Base-by-base conservation (phyloP, 495 filamentous ascomycete species). In the Aspergillus kassunensis region DNA sequence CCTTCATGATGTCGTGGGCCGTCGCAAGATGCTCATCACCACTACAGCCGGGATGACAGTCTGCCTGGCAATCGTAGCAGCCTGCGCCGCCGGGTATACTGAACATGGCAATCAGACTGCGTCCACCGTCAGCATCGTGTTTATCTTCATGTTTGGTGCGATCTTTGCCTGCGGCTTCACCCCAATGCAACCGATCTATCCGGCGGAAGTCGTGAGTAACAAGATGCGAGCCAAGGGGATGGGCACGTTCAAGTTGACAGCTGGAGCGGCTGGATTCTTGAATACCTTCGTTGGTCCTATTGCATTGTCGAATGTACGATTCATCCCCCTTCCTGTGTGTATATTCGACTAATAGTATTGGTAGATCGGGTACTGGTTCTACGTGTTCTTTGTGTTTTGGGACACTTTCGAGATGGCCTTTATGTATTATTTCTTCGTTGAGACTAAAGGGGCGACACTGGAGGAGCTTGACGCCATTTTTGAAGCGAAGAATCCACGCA, bases 1-100 rank as follows among this genome's bases (percentile, higher is more conserved):
- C 42, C 75, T 87, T 51, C 80, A 85, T 8, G 87, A 90, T 48
- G 66, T 80, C 6, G 63, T 84, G 21, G 81, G 81, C 44, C 76
- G 81, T 15, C 74, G 81, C 42, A 71, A 73, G 31, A 65, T 79
- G 42, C 86, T 86, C 30, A 69, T 87, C 16, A 76, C 78, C 58
- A 68, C 80, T 19, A 85, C 82, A 4, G 63, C 62, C 7, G 75
- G 73, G 34, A 86, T 84, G 79, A 69, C 80, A 43, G 50, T 66
- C 24, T 75, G 75, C 45, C 83, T 80, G 58, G 64, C 78, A 42
- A 70, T 82, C 65, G 77, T 76, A 75, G 60, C 80, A 18, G 64
- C 80, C 33, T 70, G 76, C 6, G 77, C 79, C 12, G 79, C 78
- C 19, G 63, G 76, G n/a, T 83, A 76, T 49, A 71, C 77, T 10